Base-by-base conservation (phyloP, 805 yeast genomes). In the Saccharomycopsis lassenensis region DNA sequence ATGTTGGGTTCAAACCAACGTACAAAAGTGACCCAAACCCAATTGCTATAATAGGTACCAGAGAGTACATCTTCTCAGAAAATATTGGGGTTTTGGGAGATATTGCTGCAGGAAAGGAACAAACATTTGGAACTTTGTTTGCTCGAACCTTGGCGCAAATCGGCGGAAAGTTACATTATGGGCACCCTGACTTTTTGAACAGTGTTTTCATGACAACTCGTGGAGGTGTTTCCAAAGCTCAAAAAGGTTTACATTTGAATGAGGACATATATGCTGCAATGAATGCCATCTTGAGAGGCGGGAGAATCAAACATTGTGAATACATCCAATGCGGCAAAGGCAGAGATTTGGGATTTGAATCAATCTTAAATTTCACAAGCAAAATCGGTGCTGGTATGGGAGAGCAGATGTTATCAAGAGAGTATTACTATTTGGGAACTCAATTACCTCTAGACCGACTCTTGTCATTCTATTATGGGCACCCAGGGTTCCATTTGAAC, bases 361-460 rank as follows among this genome's bases (percentile, higher is more conserved):
- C 91, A 2, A 81, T 82, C 50, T 66, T 79, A 56, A 81, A 79
- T 54, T 82, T 82, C 58, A 79, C 83, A 4, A 77, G 89, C 16
- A 82, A 82, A 51, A 81, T 82, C 55, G 93, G 93, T 31, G 84
- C 91, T 37, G 93, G 91, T 41, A 82, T 82, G 93, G 89, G 91
- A 32, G 93, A 82, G 51, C 93, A 82, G 52, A 74, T 80, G 72
- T 63, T 82, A 39, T 80, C 89, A 3, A 65, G 93, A 48, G 93
- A 82, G 53, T 81, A 81, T 56, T 82, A 72, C 55, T 80, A 81
- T 51, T 62, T 82, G 44, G 81, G 87, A 1, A 75, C 86, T 2
- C 84, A 78, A 44, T 59, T 82, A 24, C 85, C 89, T 2, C 58
- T 81, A 43, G 91, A 82, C 51, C 63, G 91, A 48, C 81, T 82